A percentile compares a stretch with the other conserved stretches of the same genome.
Evolutionary conservation across 768 basidiomycete species (phyloP).

Genomic region (Rhodotorula babjevae): DNA sequence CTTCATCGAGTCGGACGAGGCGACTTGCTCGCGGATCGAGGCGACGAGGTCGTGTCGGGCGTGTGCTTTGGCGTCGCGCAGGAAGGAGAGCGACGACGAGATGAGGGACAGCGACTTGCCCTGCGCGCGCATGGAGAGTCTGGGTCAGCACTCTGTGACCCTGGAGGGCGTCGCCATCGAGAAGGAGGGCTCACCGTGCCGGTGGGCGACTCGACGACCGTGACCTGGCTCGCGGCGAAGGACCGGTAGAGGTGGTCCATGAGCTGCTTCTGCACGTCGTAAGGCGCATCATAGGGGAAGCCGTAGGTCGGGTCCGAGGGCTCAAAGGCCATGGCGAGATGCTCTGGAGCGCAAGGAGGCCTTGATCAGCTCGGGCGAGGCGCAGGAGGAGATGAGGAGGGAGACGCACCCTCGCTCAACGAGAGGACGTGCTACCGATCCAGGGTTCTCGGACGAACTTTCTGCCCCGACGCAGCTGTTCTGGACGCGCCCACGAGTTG

Average conservation of each 20-base stretch:
- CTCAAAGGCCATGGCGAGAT: not conserved
- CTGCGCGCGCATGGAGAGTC: slow-evolving; percentile 54
- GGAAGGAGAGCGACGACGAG: slow-evolving; percentile 60
- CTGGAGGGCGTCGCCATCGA: no score
- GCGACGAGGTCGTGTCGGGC: slow-evolving; percentile 12
- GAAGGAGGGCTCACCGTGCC: slow-evolving; percentile 67
- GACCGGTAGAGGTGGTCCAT: slow-evolving; percentile 81
- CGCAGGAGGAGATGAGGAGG: no score
- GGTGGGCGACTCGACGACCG: slow-evolving; percentile 83
- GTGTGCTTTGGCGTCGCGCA: slow-evolving; percentile 63
- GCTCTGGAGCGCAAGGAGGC: not conserved
- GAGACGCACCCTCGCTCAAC: no score
- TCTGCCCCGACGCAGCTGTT: no score
- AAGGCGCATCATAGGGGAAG: slow-evolving; percentile 76
- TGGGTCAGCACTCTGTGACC: no score
- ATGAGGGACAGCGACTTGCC: slow-evolving; percentile 81
- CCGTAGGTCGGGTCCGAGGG: slow-evolving; percentile 28
- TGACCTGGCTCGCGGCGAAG: slow-evolving; percentile 66
- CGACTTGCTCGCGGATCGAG: slow-evolving; percentile 14
- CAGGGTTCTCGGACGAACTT: no score
- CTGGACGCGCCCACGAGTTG: no score
- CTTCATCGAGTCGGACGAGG: slow-evolving; percentile 13
- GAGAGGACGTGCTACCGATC: no score
- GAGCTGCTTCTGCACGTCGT: slow-evolving; percentile 74
- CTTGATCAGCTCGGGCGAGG: no score